A percentile compares a stretch with the other conserved stretches of the same genome.
phyloP scores from a whole-genome alignment of 345 rosid species.

The Eucalyptus pauciflora region DNA sequence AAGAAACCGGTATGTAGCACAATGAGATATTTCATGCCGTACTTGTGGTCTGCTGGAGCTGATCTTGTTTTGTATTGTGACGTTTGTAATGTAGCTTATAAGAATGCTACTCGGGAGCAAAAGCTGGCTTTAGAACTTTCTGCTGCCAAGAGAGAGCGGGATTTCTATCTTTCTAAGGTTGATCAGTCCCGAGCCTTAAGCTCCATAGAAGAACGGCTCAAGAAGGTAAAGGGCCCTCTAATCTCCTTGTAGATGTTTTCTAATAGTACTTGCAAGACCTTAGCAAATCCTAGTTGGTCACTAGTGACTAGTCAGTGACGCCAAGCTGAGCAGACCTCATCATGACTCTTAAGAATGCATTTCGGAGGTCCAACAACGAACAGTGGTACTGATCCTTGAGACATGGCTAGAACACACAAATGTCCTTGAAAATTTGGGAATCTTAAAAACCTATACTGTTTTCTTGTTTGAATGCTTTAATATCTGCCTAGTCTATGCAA shows the following conservation, averaged over 20 bases:
- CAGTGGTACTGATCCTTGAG: not conserved
- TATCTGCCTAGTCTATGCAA: not conserved
- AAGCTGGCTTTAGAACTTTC: constrained; percentile 70
- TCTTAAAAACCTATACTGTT: not conserved
- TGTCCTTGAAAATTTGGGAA: not conserved
- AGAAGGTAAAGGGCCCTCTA: constrained; percentile 40
- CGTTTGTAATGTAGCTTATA: constrained; percentile 48
- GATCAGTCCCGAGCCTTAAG: constrained; percentile 59
- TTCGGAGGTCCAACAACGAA: not conserved
- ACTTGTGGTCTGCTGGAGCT: not conserved
- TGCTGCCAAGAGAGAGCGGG: constrained; percentile 89
- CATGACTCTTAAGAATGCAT: not conserved
- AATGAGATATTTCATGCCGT: not conserved
- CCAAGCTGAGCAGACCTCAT: not conserved
- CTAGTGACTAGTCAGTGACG: not conserved
- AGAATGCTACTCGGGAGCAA: constrained; percentile 73
- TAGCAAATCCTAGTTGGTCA: not conserved
- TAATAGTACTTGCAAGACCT: not conserved
- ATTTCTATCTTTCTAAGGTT: constrained; percentile 73
- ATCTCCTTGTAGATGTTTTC: not conserved
- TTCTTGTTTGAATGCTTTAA: not conserved
- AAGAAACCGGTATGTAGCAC: constrained; percentile 54
- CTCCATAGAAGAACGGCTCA: constrained; percentile 63
- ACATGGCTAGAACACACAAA: not conserved
- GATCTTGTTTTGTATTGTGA: not conserved